These are phyloP conservation scores for Flaveria floridana DNA, from an alignment of 140 eudicot species.

Conservation along the genomic window DNA sequence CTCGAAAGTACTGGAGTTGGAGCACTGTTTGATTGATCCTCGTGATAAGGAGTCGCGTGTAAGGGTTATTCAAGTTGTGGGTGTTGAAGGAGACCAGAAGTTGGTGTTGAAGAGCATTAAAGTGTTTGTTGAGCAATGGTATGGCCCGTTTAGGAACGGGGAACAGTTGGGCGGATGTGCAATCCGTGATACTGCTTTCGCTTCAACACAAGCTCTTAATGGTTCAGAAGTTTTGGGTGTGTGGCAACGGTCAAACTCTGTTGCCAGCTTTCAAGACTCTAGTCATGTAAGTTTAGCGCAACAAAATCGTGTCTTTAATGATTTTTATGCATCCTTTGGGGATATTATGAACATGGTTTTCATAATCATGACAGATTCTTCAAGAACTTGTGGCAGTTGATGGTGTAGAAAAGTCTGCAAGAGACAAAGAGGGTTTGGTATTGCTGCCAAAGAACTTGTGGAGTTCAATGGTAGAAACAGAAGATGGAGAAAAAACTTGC, in stretches of 20 bases:
- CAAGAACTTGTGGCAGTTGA: slow-evolving; percentile 45
- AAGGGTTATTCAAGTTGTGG: slow-evolving; percentile 60
- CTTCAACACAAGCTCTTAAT: slow-evolving; percentile 53
- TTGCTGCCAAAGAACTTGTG: slow-evolving; percentile 82
- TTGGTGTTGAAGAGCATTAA: slow-evolving; percentile 44
- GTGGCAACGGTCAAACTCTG: slow-evolving; percentile 54
- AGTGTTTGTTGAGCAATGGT: slow-evolving; percentile 91
- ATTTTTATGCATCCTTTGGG: background rate
- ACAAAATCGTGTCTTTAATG: slow-evolving; percentile 1
- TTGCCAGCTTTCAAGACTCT: slow-evolving; percentile 53
- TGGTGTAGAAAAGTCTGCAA: slow-evolving; percentile 31
- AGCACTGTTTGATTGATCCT: slow-evolving; percentile 87
- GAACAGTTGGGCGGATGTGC: slow-evolving; percentile 94
- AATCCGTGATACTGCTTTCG: slow-evolving; percentile 91
- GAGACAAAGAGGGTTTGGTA: slow-evolving; percentile 48
- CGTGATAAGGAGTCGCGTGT: slow-evolving; percentile 68
- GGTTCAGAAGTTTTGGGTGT: slow-evolving; percentile 53
- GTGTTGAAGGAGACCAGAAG: slow-evolving; percentile 42
- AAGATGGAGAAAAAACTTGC: slow-evolving; percentile 49
- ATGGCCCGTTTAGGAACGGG: slow-evolving; percentile 96
- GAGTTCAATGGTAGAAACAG: slow-evolving; percentile 54
- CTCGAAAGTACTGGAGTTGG: slow-evolving; percentile 57
- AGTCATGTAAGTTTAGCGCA: slow-evolving; percentile 40
- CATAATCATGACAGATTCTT: slow-evolving; percentile 40
- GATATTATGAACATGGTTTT: slow-evolving; percentile 1